Conservation (phyloP, 768 basidiomycete genomes). For the Collybia mongolica region DNA sequence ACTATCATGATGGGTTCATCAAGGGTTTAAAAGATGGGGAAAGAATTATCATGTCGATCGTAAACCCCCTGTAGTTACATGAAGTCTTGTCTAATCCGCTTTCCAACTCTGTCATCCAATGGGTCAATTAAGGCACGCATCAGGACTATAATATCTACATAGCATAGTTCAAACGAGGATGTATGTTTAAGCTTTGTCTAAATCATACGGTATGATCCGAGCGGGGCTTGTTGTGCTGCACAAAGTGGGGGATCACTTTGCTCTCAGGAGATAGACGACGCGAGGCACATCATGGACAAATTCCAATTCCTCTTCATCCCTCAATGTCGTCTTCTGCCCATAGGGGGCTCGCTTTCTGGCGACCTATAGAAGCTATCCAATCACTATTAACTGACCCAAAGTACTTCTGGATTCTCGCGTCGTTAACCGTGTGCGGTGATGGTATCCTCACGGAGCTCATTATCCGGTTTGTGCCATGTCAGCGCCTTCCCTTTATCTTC, state of each 20-base stretch:
- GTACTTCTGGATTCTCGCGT: slow-evolving; percentile 69
- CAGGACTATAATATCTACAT: too few species aligned
- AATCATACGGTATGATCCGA: too few species aligned
- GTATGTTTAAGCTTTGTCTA: too few species aligned
- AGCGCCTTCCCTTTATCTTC: slow-evolving; percentile 24
- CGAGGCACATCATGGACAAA: not conserved
- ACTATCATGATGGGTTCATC: slow-evolving; percentile 46
- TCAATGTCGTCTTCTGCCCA: slow-evolving; percentile 8
- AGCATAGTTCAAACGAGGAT: too few species aligned
- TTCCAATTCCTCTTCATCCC: not conserved
- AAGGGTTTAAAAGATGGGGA: slow-evolving; percentile 36
- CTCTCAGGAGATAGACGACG: too few species aligned
- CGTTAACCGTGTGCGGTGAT: slow-evolving; percentile 71
- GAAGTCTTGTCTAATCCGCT: too few species aligned
- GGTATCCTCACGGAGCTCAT: slow-evolving; percentile 76
- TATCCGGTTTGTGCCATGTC: slow-evolving; percentile 81
- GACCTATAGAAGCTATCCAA: slow-evolving; percentile 18
- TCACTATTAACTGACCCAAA: slow-evolving; percentile 48
- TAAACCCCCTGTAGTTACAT: too few species aligned
- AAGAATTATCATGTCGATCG: not conserved
- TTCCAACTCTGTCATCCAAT: too few species aligned
- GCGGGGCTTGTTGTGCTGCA: too few species aligned
- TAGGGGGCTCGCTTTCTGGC: slow-evolving; percentile 2
- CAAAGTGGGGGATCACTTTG: too few species aligned
- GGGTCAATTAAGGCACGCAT: too few species aligned